A percentile compares a stretch with the other conserved stretches of the same genome.
phyloP scores from a whole-genome alignment of 129 eudicot genomes.

The Glebionis coronaria region DNA sequence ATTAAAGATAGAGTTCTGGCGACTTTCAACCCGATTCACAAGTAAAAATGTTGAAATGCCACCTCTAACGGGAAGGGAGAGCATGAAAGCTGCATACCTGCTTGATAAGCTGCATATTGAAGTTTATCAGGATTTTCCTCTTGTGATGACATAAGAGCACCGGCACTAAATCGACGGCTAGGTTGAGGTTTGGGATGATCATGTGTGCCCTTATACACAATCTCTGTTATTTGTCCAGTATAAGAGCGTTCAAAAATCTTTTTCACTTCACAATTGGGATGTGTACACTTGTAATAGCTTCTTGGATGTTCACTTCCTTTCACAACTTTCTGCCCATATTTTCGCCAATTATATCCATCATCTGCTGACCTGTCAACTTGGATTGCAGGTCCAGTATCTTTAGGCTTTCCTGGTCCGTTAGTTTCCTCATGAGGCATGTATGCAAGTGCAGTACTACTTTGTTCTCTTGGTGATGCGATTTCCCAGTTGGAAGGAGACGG shows the following conservation, averaged over 20 bases:
- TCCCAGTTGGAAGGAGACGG: slow-evolving; percentile 44
- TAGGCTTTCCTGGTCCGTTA: slow-evolving; percentile 41
- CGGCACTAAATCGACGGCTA: slow-evolving; percentile 79
- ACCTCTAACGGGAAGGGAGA: not conserved
- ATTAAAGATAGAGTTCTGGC: not conserved
- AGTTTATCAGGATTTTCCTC: slow-evolving; percentile 69
- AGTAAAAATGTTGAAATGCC: not conserved
- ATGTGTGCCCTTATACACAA: slow-evolving; percentile 89
- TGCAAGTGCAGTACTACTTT: slow-evolving; percentile 30
- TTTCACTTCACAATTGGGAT: slow-evolving; percentile 94
- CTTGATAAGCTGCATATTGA: slow-evolving; percentile 44
- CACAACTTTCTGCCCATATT: slow-evolving; percentile 97
- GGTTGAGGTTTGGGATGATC: slow-evolving; percentile 98
- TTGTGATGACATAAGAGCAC: slow-evolving; percentile 71
- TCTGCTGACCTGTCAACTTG: slow-evolving; percentile 76
- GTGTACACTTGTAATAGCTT: slow-evolving; percentile 98
- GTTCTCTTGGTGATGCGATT: slow-evolving; percentile 45
- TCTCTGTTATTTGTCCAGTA: slow-evolving; percentile 86
- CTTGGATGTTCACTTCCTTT: slow-evolving; percentile 98
- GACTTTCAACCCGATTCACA: not conserved
- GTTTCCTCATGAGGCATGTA: slow-evolving; percentile 40
- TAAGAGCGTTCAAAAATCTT: slow-evolving; percentile 89
- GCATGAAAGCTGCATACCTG: slow-evolving; percentile 45
- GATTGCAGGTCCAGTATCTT: slow-evolving; percentile 49
- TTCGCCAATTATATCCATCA: slow-evolving; percentile 97